Evolutionary conservation across 2,329 filamentous ascomycete species (phyloP), one percentile per base, ranked within the genome.

Genomic region (Microcyclosporella mali): DNA sequence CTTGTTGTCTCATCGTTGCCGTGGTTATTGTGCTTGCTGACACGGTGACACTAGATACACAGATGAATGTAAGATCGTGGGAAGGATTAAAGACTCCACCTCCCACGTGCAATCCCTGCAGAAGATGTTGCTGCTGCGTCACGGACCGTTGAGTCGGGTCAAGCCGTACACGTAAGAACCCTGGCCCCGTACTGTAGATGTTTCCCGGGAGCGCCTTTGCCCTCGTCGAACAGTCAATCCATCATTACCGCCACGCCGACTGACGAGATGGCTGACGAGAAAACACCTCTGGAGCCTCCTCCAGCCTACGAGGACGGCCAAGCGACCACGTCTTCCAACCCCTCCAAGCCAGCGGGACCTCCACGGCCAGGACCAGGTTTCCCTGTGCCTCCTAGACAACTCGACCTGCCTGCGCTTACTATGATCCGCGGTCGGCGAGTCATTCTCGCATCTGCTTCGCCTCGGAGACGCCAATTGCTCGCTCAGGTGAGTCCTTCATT

Each of bases 361-460:
- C 45, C 37, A 19, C 57, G 57, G n/a, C 25, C 33, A 12, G 33
- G 15, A 33, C 51, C 17, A 42, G 42, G 39, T 21, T 60, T 64
- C 41, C 61, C 66, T 40, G 71, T 71, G 41, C 72, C 72, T 11
- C 79, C 80, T 6, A 72, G 78, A 33, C 85, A 85, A 1, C 78
- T 97, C 49, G 77, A 87, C 48, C 75, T 97, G 14, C 89, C 90
- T 12, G 82, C 88, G 43, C 71, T 98, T 46, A 78, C 78, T 56
- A 73, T 82, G 58, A 78, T 98, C 51, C 81, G 84, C 59, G 77
- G 77, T 41, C 87, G 85, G 65, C 77, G 90, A 51, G 81, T 95
- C 4, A 85, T 98, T 54, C 82, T 98, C 19, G 92, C 92, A 40
- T 95, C 89, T 2, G 81, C 85, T 15, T 95, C 89, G 1, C 92